phyloP scores from a whole-genome alignment of 1,284 basidiomycete species.

The Phlebopus sp. region DNA sequence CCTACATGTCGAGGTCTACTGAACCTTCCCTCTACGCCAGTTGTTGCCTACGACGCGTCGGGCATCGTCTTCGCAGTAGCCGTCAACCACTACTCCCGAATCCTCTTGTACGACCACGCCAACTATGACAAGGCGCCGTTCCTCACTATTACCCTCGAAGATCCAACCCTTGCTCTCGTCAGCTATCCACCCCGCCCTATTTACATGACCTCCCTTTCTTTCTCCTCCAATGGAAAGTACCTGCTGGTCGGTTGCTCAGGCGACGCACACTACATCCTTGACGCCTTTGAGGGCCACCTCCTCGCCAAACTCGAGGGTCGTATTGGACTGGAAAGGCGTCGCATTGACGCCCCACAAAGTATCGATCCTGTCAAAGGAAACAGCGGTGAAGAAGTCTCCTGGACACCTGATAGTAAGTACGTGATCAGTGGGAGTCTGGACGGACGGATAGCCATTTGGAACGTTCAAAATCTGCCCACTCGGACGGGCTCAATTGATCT shows the following conservation, averaged over 20 bases:
- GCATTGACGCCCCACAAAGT: conserved; percentile 47
- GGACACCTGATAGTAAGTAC: conserved; percentile 91
- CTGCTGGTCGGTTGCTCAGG: conserved; percentile 92
- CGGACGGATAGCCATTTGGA: conserved; percentile 81
- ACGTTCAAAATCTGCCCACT: conserved; percentile 58
- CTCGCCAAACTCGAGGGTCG: conserved; percentile 84
- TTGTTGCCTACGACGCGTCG: conserved; percentile 87
- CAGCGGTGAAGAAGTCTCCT: conserved; percentile 88
- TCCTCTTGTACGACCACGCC: conserved; percentile 85
- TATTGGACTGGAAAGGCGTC: conserved; percentile 71
- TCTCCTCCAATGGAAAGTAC: conserved; percentile 88
- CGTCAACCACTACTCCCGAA: conserved; percentile 80
- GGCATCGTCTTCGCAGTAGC: conserved; percentile 93
- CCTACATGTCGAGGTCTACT: conserved; percentile 74
- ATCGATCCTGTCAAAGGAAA: conserved; percentile 73
- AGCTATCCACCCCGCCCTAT: conserved; percentile 85
- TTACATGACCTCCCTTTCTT: conserved; percentile 87
- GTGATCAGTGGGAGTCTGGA: conserved; percentile 81
- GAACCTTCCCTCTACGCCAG: conserved; percentile 69
- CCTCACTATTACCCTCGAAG: conserved; percentile 76
- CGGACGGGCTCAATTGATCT: conserved; percentile 51
- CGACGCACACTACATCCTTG: conserved; percentile 89
- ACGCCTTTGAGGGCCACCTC: conserved; percentile 82
- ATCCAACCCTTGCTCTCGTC: conserved; percentile 69
- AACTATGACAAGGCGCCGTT: conserved; percentile 94